These are phyloP conservation scores for Lasiodiplodia sp. DNA, from an alignment of 2,329 filamentous ascomycete species.

Conservation along the genomic window DNA sequence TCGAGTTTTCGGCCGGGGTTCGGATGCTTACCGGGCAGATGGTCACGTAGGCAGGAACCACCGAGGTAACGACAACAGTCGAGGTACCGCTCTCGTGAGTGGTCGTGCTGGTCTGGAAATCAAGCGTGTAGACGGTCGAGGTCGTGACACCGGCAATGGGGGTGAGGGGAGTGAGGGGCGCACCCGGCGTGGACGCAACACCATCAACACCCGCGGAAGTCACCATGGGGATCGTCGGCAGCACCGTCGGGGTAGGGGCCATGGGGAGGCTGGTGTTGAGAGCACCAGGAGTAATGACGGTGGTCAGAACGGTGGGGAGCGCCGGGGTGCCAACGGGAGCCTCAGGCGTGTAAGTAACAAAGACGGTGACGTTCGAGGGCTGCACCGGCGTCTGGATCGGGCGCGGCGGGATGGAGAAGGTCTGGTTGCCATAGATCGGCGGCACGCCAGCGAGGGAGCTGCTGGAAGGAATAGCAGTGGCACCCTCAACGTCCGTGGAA, in stretches of 20 bases:
- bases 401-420: conserved; percentile 1
- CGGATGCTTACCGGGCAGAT: conserved; percentile 19
- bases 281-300: conserved; percentile 1
- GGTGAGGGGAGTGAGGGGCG: background rate
- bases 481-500: background rate
- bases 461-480: conserved; percentile 12
- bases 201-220: background rate
- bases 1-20: background rate
- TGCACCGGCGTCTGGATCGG: conserved; percentile 4
- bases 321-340: conserved; percentile 3
- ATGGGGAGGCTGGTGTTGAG: conserved; percentile 21
- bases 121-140: conserved; percentile 19
- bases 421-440: conserved; percentile 11
- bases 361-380: conserved; percentile 16
- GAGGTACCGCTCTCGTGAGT: background rate
- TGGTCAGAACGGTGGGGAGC: conserved; percentile 15
- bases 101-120: conserved; percentile 11
- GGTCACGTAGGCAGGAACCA: conserved; percentile 19
- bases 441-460: background rate
- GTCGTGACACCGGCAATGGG: conserved; percentile 3
- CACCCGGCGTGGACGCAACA: conserved; percentile 2
- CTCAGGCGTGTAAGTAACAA: conserved; percentile 12
- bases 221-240: background rate
- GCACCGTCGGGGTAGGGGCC: conserved; percentile 19
- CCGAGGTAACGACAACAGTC: conserved; percentile 6